Base-by-base conservation (phyloP, 164 flowering plant species). In the Litsea cubeba region DNA sequence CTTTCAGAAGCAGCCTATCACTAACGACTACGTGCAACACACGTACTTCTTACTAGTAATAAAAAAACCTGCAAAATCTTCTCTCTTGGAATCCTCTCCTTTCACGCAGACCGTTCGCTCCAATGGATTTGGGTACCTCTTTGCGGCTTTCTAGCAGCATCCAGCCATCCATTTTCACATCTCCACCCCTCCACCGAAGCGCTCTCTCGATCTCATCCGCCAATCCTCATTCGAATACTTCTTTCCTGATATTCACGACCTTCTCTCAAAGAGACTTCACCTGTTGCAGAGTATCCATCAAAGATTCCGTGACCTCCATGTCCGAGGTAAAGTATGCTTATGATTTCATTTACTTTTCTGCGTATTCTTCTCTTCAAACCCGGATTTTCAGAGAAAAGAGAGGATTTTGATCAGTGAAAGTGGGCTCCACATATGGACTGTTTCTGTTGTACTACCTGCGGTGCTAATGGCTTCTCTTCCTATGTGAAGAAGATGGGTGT, bases 91-190 rank as follows among this genome's bases (percentile, higher is more conserved):
- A 24, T 65, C 46, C 49, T 35, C 40, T 10, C 28, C 65, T 62
- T 24, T 22, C 25, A 25, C 15, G 32, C 32, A 30, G 32, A 30
- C 32, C 5, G 32, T 2, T 18, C 3, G 5, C 60, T 14, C 46
- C 77, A 15, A 76, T 76, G 78, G 78, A 76, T 70, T 62, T 66
- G 26, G 71, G 67, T 25, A 26, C 75, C 15, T 58, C 75, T 58
- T 68, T 76, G 60, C 67, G 72, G 72, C 71, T 67, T 67, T 67
- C 62, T 30, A 49, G 63, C 65, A 58, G 23, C 30, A 58, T 71
- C 30, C 78, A 71, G 15, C 28, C 65, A 10, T 65, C 71, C 40
- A 5, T 62, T 71, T 32, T 71, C 71, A 66, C 46, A 24, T n/a
- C 49, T 65, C 22, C 11, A 35, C 1, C 50, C 15, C 22, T 65